Evolutionary conservation across 371 early-diverging fungal genomes (phyloP), one percentile per base, ranked within the genome.

Genomic region (Syncephalis plumigaleata): DNA sequence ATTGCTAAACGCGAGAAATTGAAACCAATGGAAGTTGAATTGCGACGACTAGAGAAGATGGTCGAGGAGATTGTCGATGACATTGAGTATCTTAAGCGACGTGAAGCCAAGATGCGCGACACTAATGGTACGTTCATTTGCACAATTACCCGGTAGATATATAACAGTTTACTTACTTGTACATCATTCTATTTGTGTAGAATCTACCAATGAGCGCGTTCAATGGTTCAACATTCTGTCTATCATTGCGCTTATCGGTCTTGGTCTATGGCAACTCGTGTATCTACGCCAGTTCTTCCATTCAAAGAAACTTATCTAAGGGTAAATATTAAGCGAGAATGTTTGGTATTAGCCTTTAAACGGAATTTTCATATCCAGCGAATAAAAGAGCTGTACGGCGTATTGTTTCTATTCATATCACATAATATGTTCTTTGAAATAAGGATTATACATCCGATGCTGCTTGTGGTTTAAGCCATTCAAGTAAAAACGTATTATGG

Each of bases 1-100:
- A 43, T 78, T 43, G 75, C 72, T 31, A 71, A 73, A 53, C 67
- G 73, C 18, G 83, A 89, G 56, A 83, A 88, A 55, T 65, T 93
- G 21, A 70, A 70, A 57, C 92, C 92, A n/a, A 65, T 90, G 54
- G 94, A 93, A 64, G 54, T 76, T 15, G 94, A 92, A 59, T 62
- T 93, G 36, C 70, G 75, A 27, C 71, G 81, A 49, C 60, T 90
- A 46, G 88, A 90, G 58, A 71, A 68, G 42, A 61, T 83, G 20
- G 66, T 83, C 38, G 70, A 76, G 49, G 83, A 81, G 39, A 71
- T 91, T 52, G 67, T 80, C 23, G 75, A 71, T 36, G 78, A 87
- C 47, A 78, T 91, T 77, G 79, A 81, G 44, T 75, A 76, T 44
- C 61, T 91, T 37, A 81, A 85, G 65, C 60, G 54, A 37, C 67